Base-by-base conservation (phyloP, 305 asterid species). In the Fraxinus platypoda region DNA sequence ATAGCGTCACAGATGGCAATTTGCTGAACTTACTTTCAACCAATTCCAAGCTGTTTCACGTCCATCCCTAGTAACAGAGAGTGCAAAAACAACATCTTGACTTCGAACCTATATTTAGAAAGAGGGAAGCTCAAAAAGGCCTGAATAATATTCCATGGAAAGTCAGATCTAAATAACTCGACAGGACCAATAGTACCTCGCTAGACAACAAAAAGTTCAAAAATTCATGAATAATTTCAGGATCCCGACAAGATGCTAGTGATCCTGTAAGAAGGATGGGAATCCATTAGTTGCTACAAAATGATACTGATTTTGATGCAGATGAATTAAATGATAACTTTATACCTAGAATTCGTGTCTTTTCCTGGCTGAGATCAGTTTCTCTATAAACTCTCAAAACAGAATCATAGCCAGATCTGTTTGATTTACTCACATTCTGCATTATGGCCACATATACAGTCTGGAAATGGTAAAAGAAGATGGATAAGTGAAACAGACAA, bases 341-440 rank as follows among this genome's bases (percentile, higher is more conserved):
- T 64, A 81, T 85, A 95, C 99, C 94, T 88, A 96, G 86, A 84
- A 96, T 91, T 75, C 98, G 90, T 7, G 96, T 93, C 89, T 96
- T 96, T 89, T 93, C 99, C 90, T 94, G 97, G 91, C 98, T 96
- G 87, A 94, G 98, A 83, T 94, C 99, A 49, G 96, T 86, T 90
- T 92, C 99, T 83, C 97, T 85, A 77, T 96, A 96, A 43, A 94
- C 64, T 76, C 81, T 91, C 80, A 96, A 88, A 66, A 96, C 96
- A 83, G 97, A 91, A 19, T 96, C 97, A 81, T 87, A 96, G n/a
- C 91, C 91, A 72, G 89, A 92, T 89, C 94, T 92, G 87, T 93
- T 87, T 81, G 97, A 90, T 91, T 87, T 88, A 73, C 76, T 89
- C 77, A 84, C 97, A 49, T 82, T 86, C 87, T 78, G 89, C 94